Evolutionary conservation across 1,284 basidiomycete genomes (phyloP).

Genomic region (Megacollybia platyphylla): DNA sequence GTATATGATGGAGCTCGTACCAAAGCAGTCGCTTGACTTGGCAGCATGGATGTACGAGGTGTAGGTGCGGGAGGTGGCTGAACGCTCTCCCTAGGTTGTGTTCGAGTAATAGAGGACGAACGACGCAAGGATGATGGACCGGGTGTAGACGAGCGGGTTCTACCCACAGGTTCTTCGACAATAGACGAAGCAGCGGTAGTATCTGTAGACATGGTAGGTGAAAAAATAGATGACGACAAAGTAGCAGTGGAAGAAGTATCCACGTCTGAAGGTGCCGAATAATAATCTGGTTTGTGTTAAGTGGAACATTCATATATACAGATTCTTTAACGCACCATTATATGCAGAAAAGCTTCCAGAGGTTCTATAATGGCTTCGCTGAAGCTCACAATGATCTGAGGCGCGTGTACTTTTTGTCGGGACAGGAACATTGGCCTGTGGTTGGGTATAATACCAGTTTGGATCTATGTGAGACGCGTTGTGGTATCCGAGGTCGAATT

Average conservation of each 20-base stretch:
- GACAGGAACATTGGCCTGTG: not conserved
- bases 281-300: constrained; percentile 39
- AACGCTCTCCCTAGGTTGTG: constrained; percentile 14
- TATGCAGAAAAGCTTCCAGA: constrained; percentile 22
- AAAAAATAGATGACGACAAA: constrained; percentile 23
- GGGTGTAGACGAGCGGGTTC: constrained; percentile 10
- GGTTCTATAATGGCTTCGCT: constrained; percentile 1
- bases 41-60: not conserved
- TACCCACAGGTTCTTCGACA: constrained; percentile 10
- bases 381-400: not conserved
- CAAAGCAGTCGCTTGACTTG: not conserved
- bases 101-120: constrained; percentile 14
- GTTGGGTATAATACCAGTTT: not conserved
- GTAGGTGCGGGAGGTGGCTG: constrained; percentile 3
- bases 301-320: constrained; percentile 43
- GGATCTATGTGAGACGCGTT: not conserved
- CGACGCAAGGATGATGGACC: constrained; percentile 6
- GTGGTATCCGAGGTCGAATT: constrained; percentile 1
- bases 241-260: constrained; percentile 22
- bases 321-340: constrained; percentile 26
- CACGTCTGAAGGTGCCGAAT: constrained; percentile 15
- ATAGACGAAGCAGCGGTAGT: not conserved
- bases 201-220: constrained; percentile 30
- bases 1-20: not conserved
- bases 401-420: not conserved